phyloP scores from a whole-genome alignment of 306 rosid genomes.

The Alnus rubra region DNA sequence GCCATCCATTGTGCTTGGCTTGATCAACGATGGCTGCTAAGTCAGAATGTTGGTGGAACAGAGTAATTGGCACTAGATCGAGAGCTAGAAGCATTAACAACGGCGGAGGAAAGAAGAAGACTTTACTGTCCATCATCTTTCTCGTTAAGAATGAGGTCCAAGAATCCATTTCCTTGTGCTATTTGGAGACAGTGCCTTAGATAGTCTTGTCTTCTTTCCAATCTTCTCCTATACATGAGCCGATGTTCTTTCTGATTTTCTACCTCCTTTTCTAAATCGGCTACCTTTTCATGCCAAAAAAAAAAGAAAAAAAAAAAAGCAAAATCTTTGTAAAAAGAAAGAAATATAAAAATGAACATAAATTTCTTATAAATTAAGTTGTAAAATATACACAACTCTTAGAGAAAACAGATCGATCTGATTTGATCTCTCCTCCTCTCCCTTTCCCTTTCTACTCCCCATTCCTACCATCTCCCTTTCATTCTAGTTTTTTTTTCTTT shows the following conservation, averaged over 20 bases:
- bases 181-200: constrained; percentile 65
- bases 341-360: too few species aligned
- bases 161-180: constrained; percentile 75
- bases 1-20: constrained; percentile 72
- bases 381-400: too few species aligned
- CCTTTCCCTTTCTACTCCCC: too few species aligned
- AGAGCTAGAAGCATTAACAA: constrained; percentile 27
- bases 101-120: constrained; percentile 4
- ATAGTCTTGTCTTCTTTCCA: constrained; percentile 61
- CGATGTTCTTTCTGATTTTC: constrained; percentile 50
- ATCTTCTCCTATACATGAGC: constrained; percentile 33
- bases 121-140: constrained; percentile 4
- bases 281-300: constrained; percentile 38
- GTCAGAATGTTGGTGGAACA: constrained; percentile 30
- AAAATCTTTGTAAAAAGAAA: too few species aligned
- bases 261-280: constrained; percentile 57
- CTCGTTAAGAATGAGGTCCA: constrained; percentile 41
- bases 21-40: constrained; percentile 43
- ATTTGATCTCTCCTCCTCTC: too few species aligned
- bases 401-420: too few species aligned
- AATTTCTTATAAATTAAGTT: too few species aligned
- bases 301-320: too few species aligned
- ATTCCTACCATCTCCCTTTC: too few species aligned
- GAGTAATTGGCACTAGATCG: constrained; percentile 15
- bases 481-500: too few species aligned